Evolutionary conservation across 352 stramenopile genomes (phyloP), one percentile per base, ranked within the genome.

Genomic region (Globisporangium middletonii): DNA sequence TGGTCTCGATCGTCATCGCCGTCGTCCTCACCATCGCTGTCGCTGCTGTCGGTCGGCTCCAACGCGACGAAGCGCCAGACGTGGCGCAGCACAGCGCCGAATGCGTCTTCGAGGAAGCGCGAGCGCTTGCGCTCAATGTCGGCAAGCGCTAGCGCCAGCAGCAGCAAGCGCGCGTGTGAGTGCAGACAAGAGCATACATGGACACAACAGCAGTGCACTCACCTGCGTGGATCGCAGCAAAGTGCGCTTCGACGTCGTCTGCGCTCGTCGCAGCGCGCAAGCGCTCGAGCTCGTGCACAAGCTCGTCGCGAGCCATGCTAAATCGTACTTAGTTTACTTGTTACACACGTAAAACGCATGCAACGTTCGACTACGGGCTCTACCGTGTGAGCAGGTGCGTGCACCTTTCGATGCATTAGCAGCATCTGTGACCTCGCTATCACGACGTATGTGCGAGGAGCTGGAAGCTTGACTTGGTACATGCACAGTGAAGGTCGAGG

Each of bases 91-190:
- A 89, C 75, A 12, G 64, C 62, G 1, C 72, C 70, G 55, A 83
- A 80, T 13, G 75, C 60, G 62, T 88, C 79, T 65, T 89, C 79
- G 27, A 89, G 59, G 55, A 92, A 89, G 33, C 68, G 68, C 55
- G 79, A 89, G 41, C 74, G 73, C 56, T 92, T 92, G 43, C 77
- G 73, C 6, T 63, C 16, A 30, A 92, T 82, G 37, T 83, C 69
- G 1, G 15, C 57, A 18, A 92, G 62, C 19, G 79, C 79, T 89
- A 42, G 15, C 44, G 19, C 30, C 37, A 45, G 23, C 23, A 23
- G 23, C 33, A 41, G 54, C 47, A 12, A 46, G 13, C 23, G 37
- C 9, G 12, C 3, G 8, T 3, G 15, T 28, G n/a, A 28, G 16
- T 23, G 23, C 23, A 23, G 23, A 23, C 23, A 8, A 35, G 18